Evolutionary conservation across 2,329 filamentous ascomycete genomes (phyloP), one percentile per base, ranked within the genome.

Genomic region (Ophiostoma sp.): DNA sequence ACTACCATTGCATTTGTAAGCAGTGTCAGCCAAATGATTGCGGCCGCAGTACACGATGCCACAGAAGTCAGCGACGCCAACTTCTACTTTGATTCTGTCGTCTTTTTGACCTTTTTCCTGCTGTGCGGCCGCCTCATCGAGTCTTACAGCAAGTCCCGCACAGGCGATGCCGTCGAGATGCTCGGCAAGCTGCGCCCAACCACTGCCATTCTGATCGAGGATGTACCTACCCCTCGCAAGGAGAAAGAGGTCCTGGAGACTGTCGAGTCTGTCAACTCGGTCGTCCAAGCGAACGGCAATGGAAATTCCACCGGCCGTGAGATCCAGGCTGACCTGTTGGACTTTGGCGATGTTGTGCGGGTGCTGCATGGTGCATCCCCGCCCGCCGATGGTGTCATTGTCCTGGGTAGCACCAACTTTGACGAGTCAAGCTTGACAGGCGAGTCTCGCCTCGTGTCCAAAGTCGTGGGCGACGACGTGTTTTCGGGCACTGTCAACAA

Each of bases 361-460:
- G 86, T 98, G 1, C 86, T 88, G 1, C 88, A 94, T 71, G 94
- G 94, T 2, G 85, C 87, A 1, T 96, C 93, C 0, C 94, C 94
- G 0, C 91, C 94, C 0, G 92, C 90, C 5, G 94, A 97, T 77
- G 94, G 94, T 8, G 78, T 84, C 72, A 74, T 96, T 73, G 80
- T 87, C 72, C 78, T 84, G 72, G 89, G 87, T 3, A 83, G 87
- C 67, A 87, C 87, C 64, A 85, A 82, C 67, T 97, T 97, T 76
- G 93, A 97, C 76, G 94, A 98, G 78, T 94, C 93, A 13, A 96
- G 93, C 72, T 83, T 98, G 72, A 97, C 94, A 1, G 91, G 91
- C 68, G 91, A 94, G 79, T 90, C 90, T 17, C 84, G 85, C 7
- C 85, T 85, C 0, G 86, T 93, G 70, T 84, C 83, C 75, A 94